Evolutionary conservation across 768 basidiomycete species (phyloP).

Genomic region (Rhodotorula paludigena): DNA sequence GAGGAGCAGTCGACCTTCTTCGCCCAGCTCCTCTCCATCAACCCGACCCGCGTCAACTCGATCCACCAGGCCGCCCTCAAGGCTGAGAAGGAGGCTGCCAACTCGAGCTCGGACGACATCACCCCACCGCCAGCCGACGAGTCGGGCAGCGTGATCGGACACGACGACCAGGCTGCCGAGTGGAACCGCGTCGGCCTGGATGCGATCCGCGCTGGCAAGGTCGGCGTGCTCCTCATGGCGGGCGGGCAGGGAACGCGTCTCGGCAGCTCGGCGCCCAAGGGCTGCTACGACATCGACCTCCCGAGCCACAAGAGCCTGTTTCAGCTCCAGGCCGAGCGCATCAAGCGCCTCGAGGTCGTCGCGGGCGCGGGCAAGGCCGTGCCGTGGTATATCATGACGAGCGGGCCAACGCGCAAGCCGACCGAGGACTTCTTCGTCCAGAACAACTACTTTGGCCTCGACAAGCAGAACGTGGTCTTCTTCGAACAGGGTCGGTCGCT

Average conservation of each 20-base stretch:
- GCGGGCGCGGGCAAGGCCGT: conserved; percentile 55
- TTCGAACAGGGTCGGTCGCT: conserved; percentile 82
- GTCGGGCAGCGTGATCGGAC: conserved; percentile 59
- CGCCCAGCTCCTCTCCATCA: conserved; percentile 69
- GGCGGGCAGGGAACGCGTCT: conserved; percentile 95
- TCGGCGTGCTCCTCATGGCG: conserved; percentile 95
- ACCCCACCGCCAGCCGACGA: conserved; percentile 75
- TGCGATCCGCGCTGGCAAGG: conserved; percentile 73
- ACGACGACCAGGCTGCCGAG: conserved; percentile 57
- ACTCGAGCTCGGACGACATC: conserved; percentile 55
- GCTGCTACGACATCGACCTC: conserved; percentile 94
- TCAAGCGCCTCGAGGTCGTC: conserved; percentile 71
- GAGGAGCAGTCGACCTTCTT: conserved; percentile 61
- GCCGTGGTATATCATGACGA: conserved; percentile 99
- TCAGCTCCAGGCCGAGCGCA: conserved; percentile 96
- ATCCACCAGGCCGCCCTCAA: conserved; percentile 72
- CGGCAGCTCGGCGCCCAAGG: conserved; percentile 87
- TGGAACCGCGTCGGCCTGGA: conserved; percentile 76
- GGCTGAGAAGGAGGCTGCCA: conserved; percentile 57
- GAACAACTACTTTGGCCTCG: conserved; percentile 75
- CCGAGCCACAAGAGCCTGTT: conserved; percentile 91
- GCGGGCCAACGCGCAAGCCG: conserved; percentile 81
- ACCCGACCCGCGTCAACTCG: conserved; percentile 85
- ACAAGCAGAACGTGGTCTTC: conserved; percentile 72
- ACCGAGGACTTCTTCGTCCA: conserved; percentile 79